Evolutionary conservation across 257 asterid genomes (phyloP), one percentile per base, ranked within the genome.

Genomic region (Datura wrightii): DNA sequence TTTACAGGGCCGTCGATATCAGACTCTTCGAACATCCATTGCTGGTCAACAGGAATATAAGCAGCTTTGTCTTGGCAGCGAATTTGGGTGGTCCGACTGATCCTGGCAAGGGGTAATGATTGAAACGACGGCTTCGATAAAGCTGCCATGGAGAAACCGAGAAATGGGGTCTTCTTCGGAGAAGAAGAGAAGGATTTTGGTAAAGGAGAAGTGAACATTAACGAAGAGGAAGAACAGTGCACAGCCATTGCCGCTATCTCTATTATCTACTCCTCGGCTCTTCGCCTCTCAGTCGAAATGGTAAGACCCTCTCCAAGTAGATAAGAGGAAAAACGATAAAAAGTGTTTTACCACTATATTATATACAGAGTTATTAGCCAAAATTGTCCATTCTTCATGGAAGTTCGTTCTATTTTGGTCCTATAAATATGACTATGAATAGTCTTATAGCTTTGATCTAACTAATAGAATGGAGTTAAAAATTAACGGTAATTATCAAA

Each of bases 11-110:
- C 99, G 42, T 87, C 80, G 78, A 94, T 79, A 60, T 87, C 91
- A 53, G 90, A 84, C 44, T 92, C 91, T 63, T 93, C 98, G 80
- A 96, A 96, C 98, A 96, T 94, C 98, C 97, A 96, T 52, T 89
- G 91, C 85, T 96, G 99, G 3, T 88, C 94, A 36, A 90, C 67
- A 24, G 98, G 97, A 5, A 93, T 82, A 69, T 50, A 52, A 3
- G 85, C 88, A 16, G 92, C 55, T 79, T 90, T 92, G 2, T 89
- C 94, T 85, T 92, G 92, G 90, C 95, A 93, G 59, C 86, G 88
- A 82, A 96, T 90, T 84, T 72, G 88, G 52, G 80, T 79, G 36
- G 87, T 84, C 53, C 86, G 84, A 63, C 24, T 86, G 48, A 85
- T 78, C 60, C 65, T 15, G n/a, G 55, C 13, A 31, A 74, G 41